phyloP scores from a whole-genome alignment of 2,329 filamentous ascomycete genomes.

The Fusarium proliferatum region DNA sequence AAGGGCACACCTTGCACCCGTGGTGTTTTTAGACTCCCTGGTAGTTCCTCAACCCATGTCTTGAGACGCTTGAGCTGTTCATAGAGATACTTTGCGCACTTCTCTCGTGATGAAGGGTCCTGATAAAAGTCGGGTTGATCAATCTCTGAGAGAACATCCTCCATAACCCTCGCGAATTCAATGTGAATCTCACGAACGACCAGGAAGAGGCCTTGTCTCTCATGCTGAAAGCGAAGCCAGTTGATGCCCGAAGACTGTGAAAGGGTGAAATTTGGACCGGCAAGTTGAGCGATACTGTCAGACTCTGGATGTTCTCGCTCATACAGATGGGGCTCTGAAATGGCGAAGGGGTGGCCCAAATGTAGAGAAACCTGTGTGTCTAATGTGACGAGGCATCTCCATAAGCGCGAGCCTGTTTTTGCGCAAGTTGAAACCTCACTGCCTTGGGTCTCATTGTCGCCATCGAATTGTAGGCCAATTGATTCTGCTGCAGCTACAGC shows the following conservation, averaged over 20 bases:
- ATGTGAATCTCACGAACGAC: slow-evolving; percentile 31
- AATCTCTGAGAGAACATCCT: slow-evolving; percentile 27
- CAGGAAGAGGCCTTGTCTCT: slow-evolving; percentile 30
- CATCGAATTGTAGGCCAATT: slow-evolving; percentile 31
- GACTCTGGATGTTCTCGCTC: slow-evolving; percentile 2
- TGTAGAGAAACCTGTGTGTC: slow-evolving; percentile 35
- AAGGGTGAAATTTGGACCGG: slow-evolving; percentile 35
- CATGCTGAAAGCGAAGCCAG: slow-evolving; percentile 39
- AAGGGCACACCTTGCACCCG: slow-evolving; percentile 51
- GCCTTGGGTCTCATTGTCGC: background rate
- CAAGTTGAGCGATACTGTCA: slow-evolving; percentile 17
- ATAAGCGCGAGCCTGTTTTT: slow-evolving; percentile 11
- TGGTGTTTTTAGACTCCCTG: slow-evolving; percentile 51
- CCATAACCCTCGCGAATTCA: slow-evolving; percentile 28
- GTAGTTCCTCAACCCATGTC: slow-evolving; percentile 48
- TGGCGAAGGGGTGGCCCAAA: slow-evolving; percentile 34
- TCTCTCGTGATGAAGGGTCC: slow-evolving; percentile 40
- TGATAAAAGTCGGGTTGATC: slow-evolving; percentile 38
- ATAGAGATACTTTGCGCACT: slow-evolving; percentile 42
- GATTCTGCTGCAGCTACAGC: slow-evolving; percentile 32
- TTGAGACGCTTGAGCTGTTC: slow-evolving; percentile 48
- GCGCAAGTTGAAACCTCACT: background rate
- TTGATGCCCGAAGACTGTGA: slow-evolving; percentile 17
- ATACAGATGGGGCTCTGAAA: background rate
- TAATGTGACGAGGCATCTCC: slow-evolving; percentile 36